These are phyloP conservation scores for Psilocybe mexicana DNA, from an alignment of 1,284 basidiomycete genomes.

Conservation along the genomic window DNA sequence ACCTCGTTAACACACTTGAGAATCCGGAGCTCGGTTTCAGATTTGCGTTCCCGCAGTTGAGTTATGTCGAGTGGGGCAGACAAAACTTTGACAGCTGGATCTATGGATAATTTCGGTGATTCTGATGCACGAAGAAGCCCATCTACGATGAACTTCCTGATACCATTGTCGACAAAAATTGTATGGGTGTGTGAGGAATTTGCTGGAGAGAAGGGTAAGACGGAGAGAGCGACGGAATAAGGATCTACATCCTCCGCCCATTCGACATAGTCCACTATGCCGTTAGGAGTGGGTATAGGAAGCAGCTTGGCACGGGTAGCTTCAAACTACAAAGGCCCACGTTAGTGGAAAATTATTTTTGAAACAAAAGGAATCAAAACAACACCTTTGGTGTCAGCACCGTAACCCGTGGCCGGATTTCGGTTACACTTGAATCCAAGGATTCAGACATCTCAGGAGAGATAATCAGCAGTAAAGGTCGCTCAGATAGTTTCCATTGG, in stretches of 20 bases:
- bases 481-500: slow-evolving; percentile 74
- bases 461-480: slow-evolving; percentile 74
- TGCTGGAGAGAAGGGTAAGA: slow-evolving; percentile 35
- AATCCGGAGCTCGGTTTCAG: slow-evolving; percentile 66
- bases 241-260: slow-evolving; percentile 80
- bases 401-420: slow-evolving; percentile 45
- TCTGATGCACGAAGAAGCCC: slow-evolving; percentile 47
- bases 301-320: slow-evolving; percentile 65
- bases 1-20: slow-evolving; percentile 83
- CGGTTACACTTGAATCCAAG: slow-evolving; percentile 14
- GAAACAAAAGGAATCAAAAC: neutral
- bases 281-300: slow-evolving; percentile 44
- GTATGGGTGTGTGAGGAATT: slow-evolving; percentile 23
- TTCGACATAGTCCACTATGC: slow-evolving; percentile 45
- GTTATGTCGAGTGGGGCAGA: slow-evolving; percentile 58
- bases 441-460: slow-evolving; percentile 37
- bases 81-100: slow-evolving; percentile 31
- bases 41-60: slow-evolving; percentile 74
- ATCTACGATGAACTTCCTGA: slow-evolving; percentile 62
- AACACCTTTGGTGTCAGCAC: slow-evolving; percentile 65
- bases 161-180: slow-evolving; percentile 64
- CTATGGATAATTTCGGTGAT: neutral
- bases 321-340: slow-evolving; percentile 53
- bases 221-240: slow-evolving; percentile 53
- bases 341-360: neutral